A percentile compares a stretch with the other conserved stretches of the same genome.
These are phyloP conservation scores for Begonia masoniana DNA, from an alignment of 306 rosid genomes.

Conservation along the genomic window DNA sequence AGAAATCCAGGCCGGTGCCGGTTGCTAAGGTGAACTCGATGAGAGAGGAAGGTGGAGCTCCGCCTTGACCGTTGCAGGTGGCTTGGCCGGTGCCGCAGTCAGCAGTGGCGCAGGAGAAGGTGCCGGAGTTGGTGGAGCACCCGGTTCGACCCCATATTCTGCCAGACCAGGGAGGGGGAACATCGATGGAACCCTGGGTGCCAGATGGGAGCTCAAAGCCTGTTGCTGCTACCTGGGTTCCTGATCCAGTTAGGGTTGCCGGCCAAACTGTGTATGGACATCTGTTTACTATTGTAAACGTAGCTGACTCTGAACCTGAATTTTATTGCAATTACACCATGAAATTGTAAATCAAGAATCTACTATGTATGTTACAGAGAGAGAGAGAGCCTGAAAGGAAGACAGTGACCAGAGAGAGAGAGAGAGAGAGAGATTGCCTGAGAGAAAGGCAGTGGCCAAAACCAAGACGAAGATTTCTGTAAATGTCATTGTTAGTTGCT, in stretches of 20 bases:
- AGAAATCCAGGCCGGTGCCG: constrained; percentile 12
- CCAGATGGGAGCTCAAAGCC: constrained; percentile 18
- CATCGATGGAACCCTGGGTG: not conserved
- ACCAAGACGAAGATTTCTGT: no score
- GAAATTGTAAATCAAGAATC: no score
- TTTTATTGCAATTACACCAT: no score
- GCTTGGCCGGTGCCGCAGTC: constrained; percentile 19
- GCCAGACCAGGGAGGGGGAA: constrained; percentile 17
- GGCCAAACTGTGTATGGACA: constrained; percentile 8
- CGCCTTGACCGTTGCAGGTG: constrained; percentile 8
- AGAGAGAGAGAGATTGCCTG: no score
- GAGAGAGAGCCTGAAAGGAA: no score
- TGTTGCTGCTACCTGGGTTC: constrained; percentile 2
- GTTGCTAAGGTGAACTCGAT: constrained; percentile 6
- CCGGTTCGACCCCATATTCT: constrained; percentile 14
- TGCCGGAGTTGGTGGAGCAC: constrained; percentile 9
- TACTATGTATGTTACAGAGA: no score
- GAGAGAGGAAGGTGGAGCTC: constrained; percentile 9
- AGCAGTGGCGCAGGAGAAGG: constrained; percentile 15
- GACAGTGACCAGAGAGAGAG: no score
- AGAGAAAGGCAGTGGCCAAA: no score
- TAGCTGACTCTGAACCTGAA: no score
- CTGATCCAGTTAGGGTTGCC: constrained; percentile 4
- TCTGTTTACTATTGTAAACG: constrained; percentile 1
- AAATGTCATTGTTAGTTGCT: no score